These are phyloP conservation scores for Garcia nutans DNA, from an alignment of 345 rosid species.

Conservation along the genomic window DNA sequence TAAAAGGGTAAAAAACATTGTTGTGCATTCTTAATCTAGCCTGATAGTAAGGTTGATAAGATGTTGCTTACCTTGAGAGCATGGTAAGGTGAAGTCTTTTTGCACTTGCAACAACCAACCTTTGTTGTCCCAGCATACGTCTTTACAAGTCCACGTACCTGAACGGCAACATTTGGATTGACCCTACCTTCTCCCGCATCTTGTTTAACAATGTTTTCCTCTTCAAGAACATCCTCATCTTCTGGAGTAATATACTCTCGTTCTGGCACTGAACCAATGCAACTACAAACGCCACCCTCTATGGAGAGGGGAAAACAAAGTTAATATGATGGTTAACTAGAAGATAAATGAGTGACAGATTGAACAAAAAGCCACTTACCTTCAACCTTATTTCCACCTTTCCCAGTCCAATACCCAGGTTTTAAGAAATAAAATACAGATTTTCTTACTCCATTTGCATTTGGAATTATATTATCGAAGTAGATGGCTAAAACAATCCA, in stretches of 20 bases:
- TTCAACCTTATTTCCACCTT: constrained; percentile 68
- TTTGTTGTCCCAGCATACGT: constrained; percentile 63
- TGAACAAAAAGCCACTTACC: constrained; percentile 44
- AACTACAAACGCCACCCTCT: constrained; percentile 91
- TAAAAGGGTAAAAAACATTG: not conserved
- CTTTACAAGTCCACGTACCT: constrained; percentile 74
- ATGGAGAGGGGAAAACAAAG: constrained; percentile 14
- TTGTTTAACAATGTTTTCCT: constrained; percentile 63
- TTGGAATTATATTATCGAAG: constrained; percentile 81
- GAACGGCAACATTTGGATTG: constrained; percentile 73
- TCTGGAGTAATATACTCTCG: constrained; percentile 56
- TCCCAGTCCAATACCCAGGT: constrained; percentile 88
- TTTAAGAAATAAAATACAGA: constrained; percentile 67
- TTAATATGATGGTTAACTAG: constrained; percentile 8
- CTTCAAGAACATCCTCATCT: constrained; percentile 85
- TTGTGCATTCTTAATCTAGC: not conserved
- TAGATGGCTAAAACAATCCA: constrained; percentile 82
- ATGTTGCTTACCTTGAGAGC: constrained; percentile 65
- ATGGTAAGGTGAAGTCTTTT: constrained; percentile 76
- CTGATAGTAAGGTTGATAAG: not conserved
- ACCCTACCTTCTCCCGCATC: constrained; percentile 46
- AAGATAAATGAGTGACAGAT: constrained; percentile 2
- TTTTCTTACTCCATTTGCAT: constrained; percentile 77
- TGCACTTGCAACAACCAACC: constrained; percentile 63
- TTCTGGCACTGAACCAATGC: constrained; percentile 59